Evolutionary conservation across 192 early-diverging fungal species (phyloP).

Genomic region (Dimargaris cristalligena): DNA sequence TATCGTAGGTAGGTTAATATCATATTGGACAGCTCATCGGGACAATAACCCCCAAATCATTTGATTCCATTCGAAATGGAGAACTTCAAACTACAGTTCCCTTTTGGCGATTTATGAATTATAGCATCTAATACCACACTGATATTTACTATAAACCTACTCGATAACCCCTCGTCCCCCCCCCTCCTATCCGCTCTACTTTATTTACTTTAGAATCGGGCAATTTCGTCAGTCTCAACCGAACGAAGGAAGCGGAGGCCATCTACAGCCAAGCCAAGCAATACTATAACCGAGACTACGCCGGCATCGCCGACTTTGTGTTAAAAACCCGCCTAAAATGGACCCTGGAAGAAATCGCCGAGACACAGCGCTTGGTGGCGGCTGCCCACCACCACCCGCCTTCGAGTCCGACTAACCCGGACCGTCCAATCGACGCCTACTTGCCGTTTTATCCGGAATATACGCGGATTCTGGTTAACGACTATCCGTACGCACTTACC

Average conservation of each 20-base stretch:
- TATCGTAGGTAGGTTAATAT: not conserved
- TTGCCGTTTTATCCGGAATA: not conserved
- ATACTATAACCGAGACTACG: not conserved
- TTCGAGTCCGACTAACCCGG: no score
- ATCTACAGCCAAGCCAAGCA: not conserved
- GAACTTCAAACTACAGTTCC: no score
- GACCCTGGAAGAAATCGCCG: not conserved
- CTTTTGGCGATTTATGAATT: no score
- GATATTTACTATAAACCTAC: not conserved
- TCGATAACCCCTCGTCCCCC: not conserved
- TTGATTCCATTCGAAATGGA: not conserved
- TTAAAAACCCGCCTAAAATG: not conserved
- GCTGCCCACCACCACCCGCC: no score
- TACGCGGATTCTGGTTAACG: constrained; percentile 3
- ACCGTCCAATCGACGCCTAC: no score
- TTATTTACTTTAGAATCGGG: no score
- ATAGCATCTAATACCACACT: no score
- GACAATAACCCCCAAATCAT: not conserved
- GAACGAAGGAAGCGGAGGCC: not conserved
- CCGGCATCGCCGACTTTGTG: not conserved
- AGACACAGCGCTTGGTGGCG: no score
- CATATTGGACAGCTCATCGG: not conserved
- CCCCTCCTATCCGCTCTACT: not conserved
- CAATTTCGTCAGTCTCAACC: not conserved
- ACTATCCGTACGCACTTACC: constrained; percentile 5